Evolutionary conservation across 495 filamentous ascomycete species (phyloP).

Genomic region (Neurospora hispaniola): DNA sequence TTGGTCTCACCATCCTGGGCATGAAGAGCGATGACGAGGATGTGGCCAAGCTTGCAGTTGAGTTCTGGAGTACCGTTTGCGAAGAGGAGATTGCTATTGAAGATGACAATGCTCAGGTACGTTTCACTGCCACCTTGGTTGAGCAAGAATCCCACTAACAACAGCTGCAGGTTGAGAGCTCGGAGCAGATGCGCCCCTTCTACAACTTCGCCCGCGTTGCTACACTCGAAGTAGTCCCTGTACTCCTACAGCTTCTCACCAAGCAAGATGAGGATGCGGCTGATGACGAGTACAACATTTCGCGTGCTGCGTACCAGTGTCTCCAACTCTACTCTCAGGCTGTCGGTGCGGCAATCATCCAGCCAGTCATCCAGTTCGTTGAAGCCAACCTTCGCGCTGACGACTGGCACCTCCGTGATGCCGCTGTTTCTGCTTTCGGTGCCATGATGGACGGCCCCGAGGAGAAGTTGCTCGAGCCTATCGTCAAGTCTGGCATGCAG

Average conservation of each 20-base stretch:
- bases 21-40: slow-evolving; percentile 98
- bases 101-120: slow-evolving; percentile 84
- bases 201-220: slow-evolving; percentile 89
- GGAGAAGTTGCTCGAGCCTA: slow-evolving; percentile 72
- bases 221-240: slow-evolving; percentile 83
- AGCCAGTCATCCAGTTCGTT: slow-evolving; percentile 77
- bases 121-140: slow-evolving; percentile 7
- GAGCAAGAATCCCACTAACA: slow-evolving; percentile 11
- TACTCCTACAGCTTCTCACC: slow-evolving; percentile 77
- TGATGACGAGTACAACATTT: slow-evolving; percentile 95
- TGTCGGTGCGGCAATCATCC: slow-evolving; percentile 69
- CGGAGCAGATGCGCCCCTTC: slow-evolving; percentile 71
- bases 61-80: slow-evolving; percentile 99
- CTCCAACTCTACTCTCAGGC: slow-evolving; percentile 90
- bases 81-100: slow-evolving; percentile 97
- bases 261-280: slow-evolving; percentile 95
- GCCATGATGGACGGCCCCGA: slow-evolving; percentile 98
- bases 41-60: slow-evolving; percentile 92
- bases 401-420: slow-evolving; percentile 89
- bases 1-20: slow-evolving; percentile 94
- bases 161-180: slow-evolving; percentile 47
- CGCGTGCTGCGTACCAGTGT: slow-evolving; percentile 92
- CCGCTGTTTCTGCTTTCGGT: slow-evolving; percentile 94
- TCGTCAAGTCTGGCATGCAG: slow-evolving; percentile 87
- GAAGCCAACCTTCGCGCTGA: slow-evolving; percentile 81